phyloP scores from a whole-genome alignment of 441 rosid genomes.

The Pelargonium cotyledonis region DNA sequence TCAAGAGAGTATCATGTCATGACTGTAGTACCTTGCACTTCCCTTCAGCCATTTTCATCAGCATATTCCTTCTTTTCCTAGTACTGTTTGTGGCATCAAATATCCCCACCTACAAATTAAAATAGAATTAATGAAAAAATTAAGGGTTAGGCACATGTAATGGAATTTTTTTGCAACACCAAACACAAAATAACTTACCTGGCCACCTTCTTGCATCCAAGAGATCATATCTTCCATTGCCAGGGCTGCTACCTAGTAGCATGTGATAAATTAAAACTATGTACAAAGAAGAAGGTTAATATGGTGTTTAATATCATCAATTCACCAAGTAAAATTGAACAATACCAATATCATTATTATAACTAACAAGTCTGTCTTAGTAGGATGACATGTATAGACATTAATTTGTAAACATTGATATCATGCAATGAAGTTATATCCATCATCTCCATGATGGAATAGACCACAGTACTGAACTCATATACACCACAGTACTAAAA shows the following conservation, averaged over 20 bases:
- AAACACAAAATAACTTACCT: slow-evolving; percentile 48
- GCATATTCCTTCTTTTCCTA: slow-evolving; percentile 82
- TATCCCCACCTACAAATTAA: slow-evolving; percentile 70
- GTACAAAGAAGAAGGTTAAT: slow-evolving; percentile 57
- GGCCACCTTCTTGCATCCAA: slow-evolving; percentile 99
- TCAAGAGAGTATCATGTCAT: slow-evolving; percentile 4
- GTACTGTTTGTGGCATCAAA: slow-evolving; percentile 97
- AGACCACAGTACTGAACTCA: neutral
- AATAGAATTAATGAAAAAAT: slow-evolving; percentile 20
- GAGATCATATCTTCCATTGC: slow-evolving; percentile 99
- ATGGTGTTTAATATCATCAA: slow-evolving; percentile 29
- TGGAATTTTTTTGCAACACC: slow-evolving; percentile 8
- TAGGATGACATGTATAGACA: neutral
- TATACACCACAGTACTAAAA: neutral
- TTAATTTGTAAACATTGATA: neutral
- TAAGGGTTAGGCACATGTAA: slow-evolving; percentile 22
- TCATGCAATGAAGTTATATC: neutral
- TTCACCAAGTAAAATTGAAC: slow-evolving; percentile 23
- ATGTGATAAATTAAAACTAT: slow-evolving; percentile 76
- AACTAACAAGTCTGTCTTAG: neutral
- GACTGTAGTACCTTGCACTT: slow-evolving; percentile 74
- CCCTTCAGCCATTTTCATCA: slow-evolving; percentile 99
- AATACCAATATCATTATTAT: slow-evolving; percentile 17
- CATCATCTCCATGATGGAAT: neutral
- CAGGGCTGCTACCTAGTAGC: slow-evolving; percentile 98